Evolutionary conservation across 257 asterid species (phyloP), one percentile per base, ranked within the genome.

Genomic region (Nicotiana tomentosiformis): DNA sequence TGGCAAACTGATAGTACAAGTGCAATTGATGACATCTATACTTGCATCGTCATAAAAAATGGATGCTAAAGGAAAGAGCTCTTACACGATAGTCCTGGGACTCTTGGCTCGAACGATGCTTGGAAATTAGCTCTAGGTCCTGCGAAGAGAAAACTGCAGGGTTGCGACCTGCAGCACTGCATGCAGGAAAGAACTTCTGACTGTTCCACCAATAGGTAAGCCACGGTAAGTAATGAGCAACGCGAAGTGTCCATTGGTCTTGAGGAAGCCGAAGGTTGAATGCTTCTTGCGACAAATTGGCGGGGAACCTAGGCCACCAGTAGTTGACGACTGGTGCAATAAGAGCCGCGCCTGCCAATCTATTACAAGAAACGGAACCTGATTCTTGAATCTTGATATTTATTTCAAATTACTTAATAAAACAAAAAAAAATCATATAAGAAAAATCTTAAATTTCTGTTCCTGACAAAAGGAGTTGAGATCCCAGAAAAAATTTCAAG

Each of bases 201-300:
- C 95, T 90, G 90, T 91, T 94, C 98, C 99, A 96, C 99, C 93
- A 96, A 86, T 92, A 88, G 67, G 90, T 90, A 83, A 96, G 94
- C 98, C 98, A 94, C 5, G 99, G 98, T 56, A 86, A 10, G 84
- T 93, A 81, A 83, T 93, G 97, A 85, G 93, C 88, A 77, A 96
- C 92, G 65, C 98, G 94, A 57, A 92, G 64, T 67, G 95, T 90
- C 99, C 98, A 94, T 51, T 90, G 98, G 81, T 96, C 97, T 83
- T 78, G 93, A 29, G 84, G 46, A 58, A 86, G 87, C 85, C 86
- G 93, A 78, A 39, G 77, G 26, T 77, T 32, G 84, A 82, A 94
- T 32, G 88, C 97, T 84, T 90, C 90, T 18, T 49, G 65, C 1
- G 98, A 92, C 88, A 94, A 43, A 90, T 94, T 90, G 51, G 92